Percentiles rank a stretch among this genome's conserved stretches.
phyloP scores from a whole-genome alignment of 2,329 filamentous ascomycete genomes.

The Aureobasidium sp. region DNA sequence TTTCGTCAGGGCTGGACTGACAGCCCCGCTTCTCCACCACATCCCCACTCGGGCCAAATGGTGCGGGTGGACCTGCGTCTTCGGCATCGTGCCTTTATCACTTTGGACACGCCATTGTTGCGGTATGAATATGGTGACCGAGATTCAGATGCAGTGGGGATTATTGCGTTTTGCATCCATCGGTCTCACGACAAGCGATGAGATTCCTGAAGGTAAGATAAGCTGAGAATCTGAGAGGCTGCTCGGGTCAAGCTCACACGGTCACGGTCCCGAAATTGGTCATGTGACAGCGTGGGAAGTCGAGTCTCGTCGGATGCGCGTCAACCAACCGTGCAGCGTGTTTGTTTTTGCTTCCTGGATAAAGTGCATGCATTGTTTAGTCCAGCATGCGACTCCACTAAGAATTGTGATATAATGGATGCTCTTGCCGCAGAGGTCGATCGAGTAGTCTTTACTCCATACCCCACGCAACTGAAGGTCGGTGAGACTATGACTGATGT shows the following conservation, averaged over 20 bases:
- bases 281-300: not conserved
- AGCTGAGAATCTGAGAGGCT: not conserved
- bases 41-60: not conserved
- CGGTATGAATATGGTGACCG: not conserved
- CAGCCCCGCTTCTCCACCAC: not conserved
- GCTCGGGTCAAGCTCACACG: not conserved
- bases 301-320: not conserved
- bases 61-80: not conserved
- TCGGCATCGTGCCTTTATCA: not conserved
- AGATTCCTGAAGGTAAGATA: not conserved
- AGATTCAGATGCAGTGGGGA: too few species aligned
- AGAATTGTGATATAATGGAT: not conserved
- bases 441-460: slow-evolving; percentile 25
- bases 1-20: not conserved
- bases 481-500: not conserved
- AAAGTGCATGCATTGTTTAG: slow-evolving; percentile 7
- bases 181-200: not conserved
- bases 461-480: slow-evolving; percentile 29
- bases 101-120: not conserved
- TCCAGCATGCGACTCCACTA: not conserved
- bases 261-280: not conserved
- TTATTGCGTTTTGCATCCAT: not conserved
- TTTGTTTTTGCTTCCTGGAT: slow-evolving; percentile 6
- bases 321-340: not conserved
- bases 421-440: slow-evolving; percentile 31